Conservation (phyloP, 2,329 filamentous ascomycete species). For the Cladosporium phlei region DNA sequence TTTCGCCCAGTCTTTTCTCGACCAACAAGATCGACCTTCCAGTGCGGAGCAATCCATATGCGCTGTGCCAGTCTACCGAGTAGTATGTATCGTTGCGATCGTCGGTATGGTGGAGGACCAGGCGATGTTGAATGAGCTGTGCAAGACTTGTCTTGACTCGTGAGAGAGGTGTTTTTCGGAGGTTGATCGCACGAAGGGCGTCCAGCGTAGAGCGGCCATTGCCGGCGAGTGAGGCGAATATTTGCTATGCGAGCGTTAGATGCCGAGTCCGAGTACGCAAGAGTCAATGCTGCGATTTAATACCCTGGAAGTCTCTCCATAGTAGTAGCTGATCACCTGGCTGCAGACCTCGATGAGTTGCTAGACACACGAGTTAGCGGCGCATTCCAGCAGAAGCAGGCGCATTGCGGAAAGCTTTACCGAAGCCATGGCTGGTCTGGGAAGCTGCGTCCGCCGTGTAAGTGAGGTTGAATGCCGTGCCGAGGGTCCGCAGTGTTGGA, state of each 20-base stretch:
- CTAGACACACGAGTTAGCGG: conserved; percentile 47
- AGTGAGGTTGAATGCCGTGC: conserved; percentile 16
- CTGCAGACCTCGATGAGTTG: conserved; percentile 80
- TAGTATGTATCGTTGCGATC: conserved; percentile 58
- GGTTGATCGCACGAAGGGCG: conserved; percentile 63
- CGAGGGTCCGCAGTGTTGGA: conserved; percentile 2
- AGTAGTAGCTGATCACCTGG: conserved; percentile 81
- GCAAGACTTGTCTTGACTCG: conserved; percentile 77
- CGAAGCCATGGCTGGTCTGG: conserved; percentile 13
- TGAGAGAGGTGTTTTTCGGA: conserved; percentile 42
- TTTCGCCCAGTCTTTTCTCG: conserved; percentile 67
- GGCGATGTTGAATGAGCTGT: conserved; percentile 81
- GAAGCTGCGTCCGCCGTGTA: conserved; percentile 7
- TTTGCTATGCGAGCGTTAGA: conserved; percentile 55
- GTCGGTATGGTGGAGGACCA: conserved; percentile 48
- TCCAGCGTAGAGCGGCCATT: conserved; percentile 70
- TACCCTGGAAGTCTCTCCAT: conserved; percentile 90
- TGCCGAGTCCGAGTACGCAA: conserved; percentile 7
- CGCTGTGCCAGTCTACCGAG: conserved; percentile 73
- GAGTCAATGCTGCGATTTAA: conserved; percentile 41
- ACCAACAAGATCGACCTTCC: conserved; percentile 77
- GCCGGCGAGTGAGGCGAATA: conserved; percentile 72
- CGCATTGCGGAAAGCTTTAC: conserved; percentile 13
- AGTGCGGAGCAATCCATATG: conserved; percentile 75
- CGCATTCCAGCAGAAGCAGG: conserved; percentile 4